Evolutionary conservation across 805 yeast genomes (phyloP).

Genomic region (Maudiozyma serrabonitensis): DNA sequence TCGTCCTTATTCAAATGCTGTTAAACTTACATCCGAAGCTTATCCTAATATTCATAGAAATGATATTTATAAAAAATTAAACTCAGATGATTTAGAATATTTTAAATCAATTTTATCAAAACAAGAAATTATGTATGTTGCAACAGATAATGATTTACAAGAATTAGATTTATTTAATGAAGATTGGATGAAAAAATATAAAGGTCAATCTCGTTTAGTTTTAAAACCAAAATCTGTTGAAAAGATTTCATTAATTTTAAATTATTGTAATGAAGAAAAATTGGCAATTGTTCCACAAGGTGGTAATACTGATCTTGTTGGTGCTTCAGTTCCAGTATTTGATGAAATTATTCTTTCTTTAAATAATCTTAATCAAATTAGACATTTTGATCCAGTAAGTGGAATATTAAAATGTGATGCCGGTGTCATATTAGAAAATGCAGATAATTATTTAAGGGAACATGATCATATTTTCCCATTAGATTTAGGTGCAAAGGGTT

Average conservation of each 20-base stretch:
- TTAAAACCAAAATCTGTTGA: slow-evolving; percentile 74
- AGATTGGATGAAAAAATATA: slow-evolving; percentile 91
- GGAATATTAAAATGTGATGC: slow-evolving; percentile 88
- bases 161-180: slow-evolving; percentile 69
- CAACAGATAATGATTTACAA: slow-evolving; percentile 43
- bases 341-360: slow-evolving; percentile 78
- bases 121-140: slow-evolving; percentile 29
- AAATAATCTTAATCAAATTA: slow-evolving; percentile 60
- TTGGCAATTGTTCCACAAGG: slow-evolving; percentile 93
- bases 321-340: slow-evolving; percentile 86
- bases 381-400: slow-evolving; percentile 70
- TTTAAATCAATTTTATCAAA: slow-evolving; percentile 53
- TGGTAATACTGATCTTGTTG: slow-evolving; percentile 93
- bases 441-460: slow-evolving; percentile 69
- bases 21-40: slow-evolving; percentile 48
- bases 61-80: slow-evolving; percentile 41
- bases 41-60: slow-evolving; percentile 52
- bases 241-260: slow-evolving; percentile 66
- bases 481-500: slow-evolving; percentile 93
- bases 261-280: slow-evolving; percentile 66
- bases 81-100: slow-evolving; percentile 44
- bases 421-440: slow-evolving; percentile 79
- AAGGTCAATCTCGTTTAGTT: slow-evolving; percentile 75
- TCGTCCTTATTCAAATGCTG: neutral
- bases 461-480: slow-evolving; percentile 86